These are phyloP conservation scores for Acanthamoeba triangularis DNA, from an alignment of 208 protist species.

Conservation along the genomic window DNA sequence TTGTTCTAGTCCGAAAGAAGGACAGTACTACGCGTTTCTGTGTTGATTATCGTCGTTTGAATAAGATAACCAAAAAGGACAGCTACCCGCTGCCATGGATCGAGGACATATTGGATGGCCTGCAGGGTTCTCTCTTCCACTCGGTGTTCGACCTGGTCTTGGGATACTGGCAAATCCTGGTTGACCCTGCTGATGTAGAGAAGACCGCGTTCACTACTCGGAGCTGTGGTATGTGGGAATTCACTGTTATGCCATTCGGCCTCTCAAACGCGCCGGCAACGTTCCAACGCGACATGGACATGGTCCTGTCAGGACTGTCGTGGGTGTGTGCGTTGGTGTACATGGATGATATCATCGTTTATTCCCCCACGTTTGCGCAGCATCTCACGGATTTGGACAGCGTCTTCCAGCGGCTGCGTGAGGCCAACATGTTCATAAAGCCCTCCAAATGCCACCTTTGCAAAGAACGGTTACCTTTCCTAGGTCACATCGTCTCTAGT, in stretches of 20 bases:
- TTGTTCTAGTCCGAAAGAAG: conserved; percentile 26
- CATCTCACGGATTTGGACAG: not conserved
- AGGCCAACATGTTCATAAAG: not conserved
- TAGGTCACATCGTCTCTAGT: conserved; percentile 1
- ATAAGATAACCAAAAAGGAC: conserved; percentile 73
- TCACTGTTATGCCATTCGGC: conserved; percentile 68
- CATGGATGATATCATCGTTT: conserved; percentile 62
- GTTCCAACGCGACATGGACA: conserved; percentile 74
- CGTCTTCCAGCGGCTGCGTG: not conserved
- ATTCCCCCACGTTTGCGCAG: not conserved
- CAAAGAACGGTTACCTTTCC: not conserved
- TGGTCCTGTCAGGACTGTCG: not conserved
- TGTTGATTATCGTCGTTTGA: conserved; percentile 73
- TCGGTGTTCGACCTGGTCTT: conserved; percentile 23
- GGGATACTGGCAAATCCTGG: conserved; percentile 74
- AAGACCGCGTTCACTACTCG: conserved; percentile 71
- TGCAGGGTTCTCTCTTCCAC: not conserved
- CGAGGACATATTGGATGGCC: not conserved
- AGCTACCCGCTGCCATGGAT: conserved; percentile 69
- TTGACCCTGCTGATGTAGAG: not conserved
- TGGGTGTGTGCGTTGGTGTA: conserved; percentile 21
- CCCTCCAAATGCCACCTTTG: not conserved
- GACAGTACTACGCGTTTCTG: conserved; percentile 28
- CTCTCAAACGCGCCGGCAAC: conserved; percentile 73
- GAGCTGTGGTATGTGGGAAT: conserved; percentile 73